A percentile compares a stretch with the other conserved stretches of the same genome.
phyloP scores from a whole-genome alignment of 164 flowering plant genomes.

The Hamamelis virginiana region DNA sequence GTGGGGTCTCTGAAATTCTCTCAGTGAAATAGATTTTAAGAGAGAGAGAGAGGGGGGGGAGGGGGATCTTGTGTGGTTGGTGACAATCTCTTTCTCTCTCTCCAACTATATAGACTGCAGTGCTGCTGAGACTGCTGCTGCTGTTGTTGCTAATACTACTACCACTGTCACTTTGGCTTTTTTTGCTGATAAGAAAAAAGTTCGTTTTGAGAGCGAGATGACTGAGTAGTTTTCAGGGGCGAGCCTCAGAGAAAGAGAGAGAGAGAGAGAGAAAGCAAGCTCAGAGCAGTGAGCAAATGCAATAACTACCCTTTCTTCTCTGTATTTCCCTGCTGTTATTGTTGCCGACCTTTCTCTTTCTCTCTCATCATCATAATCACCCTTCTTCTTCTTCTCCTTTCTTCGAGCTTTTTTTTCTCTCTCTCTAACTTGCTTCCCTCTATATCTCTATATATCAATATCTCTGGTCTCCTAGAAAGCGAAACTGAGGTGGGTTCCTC shows the following conservation, averaged over 20 bases:
- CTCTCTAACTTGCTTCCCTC: background rate
- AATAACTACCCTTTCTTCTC: slow-evolving; percentile 24
- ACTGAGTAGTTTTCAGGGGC: slow-evolving; percentile 3
- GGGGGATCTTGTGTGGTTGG: slow-evolving; percentile 9
- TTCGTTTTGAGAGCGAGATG: slow-evolving; percentile 17
- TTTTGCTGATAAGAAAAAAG: slow-evolving; percentile 13
- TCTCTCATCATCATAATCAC: slow-evolving; percentile 20
- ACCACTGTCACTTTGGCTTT: slow-evolving; percentile 35
- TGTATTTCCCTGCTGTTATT: slow-evolving; percentile 2
- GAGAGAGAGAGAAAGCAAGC: slow-evolving; percentile 1
- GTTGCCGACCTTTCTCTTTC: slow-evolving; percentile 17
- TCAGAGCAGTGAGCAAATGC: too few relatives aligned
- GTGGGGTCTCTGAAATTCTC: slow-evolving; percentile 24
- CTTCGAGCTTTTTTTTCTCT: background rate
- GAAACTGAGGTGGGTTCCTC: slow-evolving; percentile 26
- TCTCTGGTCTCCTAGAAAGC: slow-evolving; percentile 33
- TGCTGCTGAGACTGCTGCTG: slow-evolving; percentile 2
- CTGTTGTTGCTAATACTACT: slow-evolving; percentile 7
- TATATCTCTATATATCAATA: background rate
- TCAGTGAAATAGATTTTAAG: slow-evolving; percentile 3
- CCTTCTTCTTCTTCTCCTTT: background rate
- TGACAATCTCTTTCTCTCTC: slow-evolving; percentile 9
- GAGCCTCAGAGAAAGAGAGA: background rate
- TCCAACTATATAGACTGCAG: background rate
- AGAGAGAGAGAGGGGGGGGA: slow-evolving; percentile 4